phyloP scores from a whole-genome alignment of 371 early-diverging fungal genomes.

The Mucor saturninus region DNA sequence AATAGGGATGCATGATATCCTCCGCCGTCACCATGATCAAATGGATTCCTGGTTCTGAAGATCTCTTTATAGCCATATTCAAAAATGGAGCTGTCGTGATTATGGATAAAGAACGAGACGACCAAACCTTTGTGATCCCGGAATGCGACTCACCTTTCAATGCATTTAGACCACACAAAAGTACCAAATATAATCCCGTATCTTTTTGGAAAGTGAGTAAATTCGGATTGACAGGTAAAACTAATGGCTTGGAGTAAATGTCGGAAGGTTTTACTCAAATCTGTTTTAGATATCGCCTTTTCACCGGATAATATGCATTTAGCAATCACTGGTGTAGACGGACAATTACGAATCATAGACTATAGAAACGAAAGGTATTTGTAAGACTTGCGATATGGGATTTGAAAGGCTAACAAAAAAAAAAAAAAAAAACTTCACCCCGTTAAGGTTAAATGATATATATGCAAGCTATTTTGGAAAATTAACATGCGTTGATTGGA shows the following conservation, averaged over 20 bases:
- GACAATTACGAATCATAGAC: constrained; percentile 78
- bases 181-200: constrained; percentile 75
- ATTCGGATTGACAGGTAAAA: constrained; percentile 68
- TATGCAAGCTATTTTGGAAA: constrained; percentile 84
- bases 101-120: constrained; percentile 89
- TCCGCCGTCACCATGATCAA: constrained; percentile 75
- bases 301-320: constrained; percentile 86
- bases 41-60: constrained; percentile 93
- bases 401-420: background rate
- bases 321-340: constrained; percentile 81
- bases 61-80: constrained; percentile 80
- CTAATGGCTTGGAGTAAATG: no score
- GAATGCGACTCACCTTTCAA: constrained; percentile 44
- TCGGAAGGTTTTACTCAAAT: no score
- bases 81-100: constrained; percentile 77
- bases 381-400: constrained; percentile 68
- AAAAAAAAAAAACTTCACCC: background rate
- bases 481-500: constrained; percentile 88
- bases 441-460: constrained; percentile 49
- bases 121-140: constrained; percentile 60
- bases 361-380: constrained; percentile 67
- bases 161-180: constrained; percentile 55
- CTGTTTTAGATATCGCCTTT: constrained; percentile 70
- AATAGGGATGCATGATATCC: constrained; percentile 51
- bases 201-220: constrained; percentile 75